Evolutionary conservation across 2,329 filamentous ascomycete species (phyloP), one percentile per base, ranked within the genome.

Genomic region (Clarireedia hainanense): DNA sequence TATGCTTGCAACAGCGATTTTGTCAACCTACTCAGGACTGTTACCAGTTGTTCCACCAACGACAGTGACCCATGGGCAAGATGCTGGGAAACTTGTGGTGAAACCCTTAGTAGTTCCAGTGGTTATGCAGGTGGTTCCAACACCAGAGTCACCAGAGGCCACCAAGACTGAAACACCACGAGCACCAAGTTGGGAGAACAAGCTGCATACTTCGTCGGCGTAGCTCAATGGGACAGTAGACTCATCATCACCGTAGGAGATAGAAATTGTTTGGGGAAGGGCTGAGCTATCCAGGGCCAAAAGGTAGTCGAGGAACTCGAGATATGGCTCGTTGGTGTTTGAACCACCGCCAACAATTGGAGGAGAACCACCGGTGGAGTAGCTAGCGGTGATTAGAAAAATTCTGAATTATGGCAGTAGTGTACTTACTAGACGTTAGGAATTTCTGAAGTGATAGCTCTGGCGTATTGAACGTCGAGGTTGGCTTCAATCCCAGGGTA

Each of bases 251-350:
- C 79, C 79, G 64, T 83, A 82, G 3, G 76, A 79, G 60, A 84
- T 78, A 39, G 74, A 76, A 58, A 81, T 74, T 6, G 82, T 79
- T 59, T 81, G 80, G 0, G 85, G 84, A 1, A 88, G 72, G 52
- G 77, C 69, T 20, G 69, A 63, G 58, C 77, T 76, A 0, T 69
- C 63, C 60, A 80, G 78, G 1, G 71, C 69, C 0, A 85, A 75
- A 2, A 86, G 67, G 67, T 81, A 80, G 55, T 80, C 75, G 6
- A 87, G 72, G 73, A 80, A 87, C 14, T 75, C 75, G 1, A 87
- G 73, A 68, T 87, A 88, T 0, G 84, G 84, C 71, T 89, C 86
- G 67, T 88, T 89, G 61, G 74, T 76, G 67, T 84, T 77, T 68
- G 73, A 52, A 61, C 68, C 61, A 7, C 52, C 52, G 5, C 73